Evolutionary conservation across 768 basidiomycete species (phyloP), one percentile per base, ranked within the genome.

Genomic region (Glaciozyma martinii): DNA sequence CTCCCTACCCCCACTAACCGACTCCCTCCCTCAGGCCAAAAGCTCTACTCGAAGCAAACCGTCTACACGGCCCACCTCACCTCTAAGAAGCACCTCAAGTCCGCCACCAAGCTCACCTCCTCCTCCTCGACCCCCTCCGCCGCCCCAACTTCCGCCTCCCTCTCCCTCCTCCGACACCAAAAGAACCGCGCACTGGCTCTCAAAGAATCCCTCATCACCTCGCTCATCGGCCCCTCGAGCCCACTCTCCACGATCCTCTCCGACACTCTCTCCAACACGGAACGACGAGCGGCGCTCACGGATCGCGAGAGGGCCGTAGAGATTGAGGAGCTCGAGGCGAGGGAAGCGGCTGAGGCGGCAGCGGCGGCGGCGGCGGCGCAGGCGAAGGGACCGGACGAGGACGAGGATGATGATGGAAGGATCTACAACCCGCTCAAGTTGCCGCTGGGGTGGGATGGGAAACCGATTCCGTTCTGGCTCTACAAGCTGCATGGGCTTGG

Each of bases 391-490:
- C 68, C 50, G 78, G 79, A 66, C 77, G 83, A 61, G 56, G 70
- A 65, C 40, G 91, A 93, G 55, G 92, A 93, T 69, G 92, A 90
- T 71, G 92, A 98, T 73, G 94, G 92, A 73, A 84, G 90, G 71
- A 92, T 99, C 42, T 99, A 98, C 78, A 99, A 99, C 71, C 95
- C 95, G 54, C 83, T 98, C 57, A 98, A 98, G 78, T 80, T 98
- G 49, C 95, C 95, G 19, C 81, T 97, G 27, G 91, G 91, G 7
- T 97, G 92, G 92, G 95, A 99, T 74, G 93, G 94, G 40, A 98
- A 98, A 75, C 95, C 95, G 25, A 99, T 99, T 73, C 95, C 95
- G 42, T 97, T 94, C 55, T 97, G 93, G 93, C 72, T 99, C 60
- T 99, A 93, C 80, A 98, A 98, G 78, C 79, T 99, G 44, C 95